phyloP scores from a whole-genome alignment of 164 flowering plant genomes.

The Annona cherimola region DNA sequence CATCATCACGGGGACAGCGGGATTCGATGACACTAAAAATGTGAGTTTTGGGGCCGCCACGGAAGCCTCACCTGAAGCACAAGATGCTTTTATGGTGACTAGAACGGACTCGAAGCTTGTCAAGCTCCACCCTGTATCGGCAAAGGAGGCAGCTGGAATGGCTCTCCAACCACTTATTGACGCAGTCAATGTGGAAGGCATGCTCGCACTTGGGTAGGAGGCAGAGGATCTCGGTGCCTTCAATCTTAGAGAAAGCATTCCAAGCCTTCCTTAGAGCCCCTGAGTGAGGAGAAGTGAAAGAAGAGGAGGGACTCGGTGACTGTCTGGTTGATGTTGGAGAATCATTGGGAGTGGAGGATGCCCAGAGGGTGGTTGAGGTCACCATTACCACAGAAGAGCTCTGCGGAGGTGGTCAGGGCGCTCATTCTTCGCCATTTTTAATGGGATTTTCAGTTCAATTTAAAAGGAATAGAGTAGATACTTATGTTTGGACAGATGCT shows the following conservation, averaged over 20 bases:
- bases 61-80: too few species aligned
- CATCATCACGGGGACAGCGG: too few species aligned
- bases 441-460: too few species aligned
- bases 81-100: too few species aligned
- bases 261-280: conserved; percentile 66
- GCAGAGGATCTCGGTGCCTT: conserved; percentile 64
- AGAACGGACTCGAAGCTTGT: too few species aligned
- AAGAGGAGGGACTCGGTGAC: conserved; percentile 81
- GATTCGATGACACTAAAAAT: too few species aligned
- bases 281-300: conserved; percentile 72
- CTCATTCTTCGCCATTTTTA: too few species aligned
- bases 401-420: neutral
- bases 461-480: too few species aligned
- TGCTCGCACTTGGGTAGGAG: conserved; percentile 80
- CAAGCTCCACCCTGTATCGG: conserved; percentile 41
- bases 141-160: conserved; percentile 92
- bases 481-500: too few species aligned
- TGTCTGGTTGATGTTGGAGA: conserved; percentile 70
- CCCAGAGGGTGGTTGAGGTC: neutral
- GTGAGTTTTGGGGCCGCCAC: too few species aligned
- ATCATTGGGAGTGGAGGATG: conserved; percentile 2
- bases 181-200: conserved; percentile 76
- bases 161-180: conserved; percentile 83
- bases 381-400: neutral
- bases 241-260: conserved; percentile 74